Evolutionary conservation across 2,329 filamentous ascomycete genomes (phyloP), one percentile per base, ranked within the genome.

Genomic region (Trichoderma gracile): DNA sequence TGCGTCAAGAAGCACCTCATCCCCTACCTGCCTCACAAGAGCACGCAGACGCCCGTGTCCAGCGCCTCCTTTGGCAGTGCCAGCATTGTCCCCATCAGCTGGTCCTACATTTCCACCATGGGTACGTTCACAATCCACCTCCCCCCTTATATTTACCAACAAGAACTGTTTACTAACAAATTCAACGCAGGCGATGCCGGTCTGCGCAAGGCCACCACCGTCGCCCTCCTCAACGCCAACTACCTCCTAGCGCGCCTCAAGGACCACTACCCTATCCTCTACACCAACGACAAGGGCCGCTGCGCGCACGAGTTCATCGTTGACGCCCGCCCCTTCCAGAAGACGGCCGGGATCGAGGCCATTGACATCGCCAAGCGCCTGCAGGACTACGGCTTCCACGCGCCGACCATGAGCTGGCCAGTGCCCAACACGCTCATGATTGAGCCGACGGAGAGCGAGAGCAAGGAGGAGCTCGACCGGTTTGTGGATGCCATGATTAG

Each of bases 301-400:
- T 98, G 94, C 76, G 94, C 94, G 0, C 94, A 98, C 82, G 94
- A 98, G 78, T 98, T 98, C 79, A 98, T 98, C 76, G 86, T 98
- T 40, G 94, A 98, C 71, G 86, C 89, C 6, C 90, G 94, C 23
- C 85, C 87, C 25, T 97, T 97, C 83, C 91, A 92, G 74, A 89
- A 93, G 61, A 86, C 87, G 0, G 87, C 90, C 7, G 92, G 92
- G 27, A 81, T 98, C 71, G 93, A 97, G 79, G 94, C 90, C 33
- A 95, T 97, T 71, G 94, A 98, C 74, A 90, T 98, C 69, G 94
- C 94, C 73, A 98, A 98, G 84, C 91, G 94, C 68, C 86, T 98
- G 21, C 93, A 97, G 78, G 94, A 98, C 75, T 98, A 96, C 75
- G 94, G 94, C 47, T 98, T 98, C 86, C 94, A 98, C 78, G 91